Evolutionary conservation across 1,284 basidiomycete species (phyloP), one percentile per base, ranked within the genome.

Genomic region (Schizophyllum amplum): DNA sequence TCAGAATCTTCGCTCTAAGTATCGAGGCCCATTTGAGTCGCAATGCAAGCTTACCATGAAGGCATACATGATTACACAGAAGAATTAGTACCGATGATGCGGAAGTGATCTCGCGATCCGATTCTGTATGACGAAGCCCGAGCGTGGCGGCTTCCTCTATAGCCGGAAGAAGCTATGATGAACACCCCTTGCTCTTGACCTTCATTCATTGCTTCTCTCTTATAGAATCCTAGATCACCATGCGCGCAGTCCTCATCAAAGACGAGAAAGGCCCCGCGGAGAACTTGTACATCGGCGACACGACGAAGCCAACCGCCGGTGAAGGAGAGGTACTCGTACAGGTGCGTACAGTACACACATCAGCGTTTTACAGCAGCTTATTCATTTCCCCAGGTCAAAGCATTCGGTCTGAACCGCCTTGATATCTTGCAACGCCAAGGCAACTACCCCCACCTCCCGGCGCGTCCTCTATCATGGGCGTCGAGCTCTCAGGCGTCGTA

Each of bases 331-430:
- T 94, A 1, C 76, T 93, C 25, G 87, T 96, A 59, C 84, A 90
- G 77, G 91, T 85, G 62, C 55, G 59, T 22, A 26, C 47, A 20
- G 13, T 47, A 22, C 54, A 55, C 20, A 20, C 24, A 50, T 20
- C 48, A 24, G 15, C 51, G 22, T 47, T 2, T 56, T 22, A 20
- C 47, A 21, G 26, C 50, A 42, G 1, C 47, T 22, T 24, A 27
- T 46, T 51, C 55, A 20, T 42, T 24, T 21, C 24, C 51, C 46
- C 59, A 87, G 88, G 75, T 89, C 64, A 84, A 83, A 66, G 85
- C 85, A 0, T 95, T 95, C 68, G 92, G 92, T 15, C 69, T 95
- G 58, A 96, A 96, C 72, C 80, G 93, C 23, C 89, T 94, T 92
- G 94, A 96, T 68, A 79, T 94, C 51, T 60, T 70, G 47, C 94